Evolutionary conservation across 176 grass and related monocot genomes (phyloP).

Genomic region (Oryza glaberrima): DNA sequence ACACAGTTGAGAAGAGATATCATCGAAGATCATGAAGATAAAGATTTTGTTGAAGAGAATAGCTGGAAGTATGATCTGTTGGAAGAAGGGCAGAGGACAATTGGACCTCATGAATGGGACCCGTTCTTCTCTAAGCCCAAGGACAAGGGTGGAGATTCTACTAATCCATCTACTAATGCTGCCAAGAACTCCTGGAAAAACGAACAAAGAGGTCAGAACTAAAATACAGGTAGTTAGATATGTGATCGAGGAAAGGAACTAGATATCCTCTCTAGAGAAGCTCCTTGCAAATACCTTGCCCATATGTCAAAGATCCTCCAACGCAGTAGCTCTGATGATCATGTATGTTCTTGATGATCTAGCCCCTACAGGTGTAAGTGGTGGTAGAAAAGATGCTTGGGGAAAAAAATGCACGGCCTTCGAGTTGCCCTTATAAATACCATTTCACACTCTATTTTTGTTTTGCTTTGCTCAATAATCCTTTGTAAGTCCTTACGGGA

Average conservation of each 20-base stretch:
- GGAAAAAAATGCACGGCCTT: slow-evolving; percentile 22
- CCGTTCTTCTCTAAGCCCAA: slow-evolving; percentile 97
- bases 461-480: slow-evolving; percentile 47
- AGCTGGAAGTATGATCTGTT: slow-evolving; percentile 94
- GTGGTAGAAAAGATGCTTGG: slow-evolving; percentile 31
- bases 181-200: slow-evolving; percentile 92
- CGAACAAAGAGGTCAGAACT: slow-evolving; percentile 63
- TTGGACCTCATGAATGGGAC: slow-evolving; percentile 90
- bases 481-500: slow-evolving; percentile 46
- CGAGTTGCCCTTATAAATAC: slow-evolving; percentile 46
- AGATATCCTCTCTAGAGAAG: slow-evolving; percentile 21
- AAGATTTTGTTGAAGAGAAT: slow-evolving; percentile 88
- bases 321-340: slow-evolving; percentile 32
- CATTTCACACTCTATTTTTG: slow-evolving; percentile 36
- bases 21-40: slow-evolving; percentile 61
- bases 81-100: slow-evolving; percentile 62
- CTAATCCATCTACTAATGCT: slow-evolving; percentile 56
- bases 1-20: slow-evolving; percentile 85
- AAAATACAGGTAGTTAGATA: slow-evolving; percentile 30
- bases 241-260: not conserved
- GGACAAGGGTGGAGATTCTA: slow-evolving; percentile 64
- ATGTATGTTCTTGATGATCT: slow-evolving; percentile 51
- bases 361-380: slow-evolving; percentile 42
- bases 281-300: slow-evolving; percentile 29
- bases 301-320: slow-evolving; percentile 27